Evolutionary conservation across 1,284 basidiomycete genomes (phyloP).

Genomic region (Cryptococcus hybrid): DNA sequence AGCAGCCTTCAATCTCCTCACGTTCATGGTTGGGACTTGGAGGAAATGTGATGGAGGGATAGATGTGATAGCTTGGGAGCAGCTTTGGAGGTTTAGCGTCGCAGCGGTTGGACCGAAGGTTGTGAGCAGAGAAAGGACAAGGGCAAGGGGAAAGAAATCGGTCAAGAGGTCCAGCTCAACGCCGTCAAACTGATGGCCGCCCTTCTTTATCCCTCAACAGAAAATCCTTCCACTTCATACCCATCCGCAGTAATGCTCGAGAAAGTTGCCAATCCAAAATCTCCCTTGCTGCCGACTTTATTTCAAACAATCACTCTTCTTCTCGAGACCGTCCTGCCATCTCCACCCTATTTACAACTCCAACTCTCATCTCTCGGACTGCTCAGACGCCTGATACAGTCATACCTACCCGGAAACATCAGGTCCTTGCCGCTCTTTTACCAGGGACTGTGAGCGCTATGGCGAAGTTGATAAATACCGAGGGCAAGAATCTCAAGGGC

Average conservation of each 20-base stretch:
- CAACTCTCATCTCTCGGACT: constrained; percentile 65
- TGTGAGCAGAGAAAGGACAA: constrained; percentile 60
- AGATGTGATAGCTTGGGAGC: constrained; percentile 64
- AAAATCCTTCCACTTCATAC: constrained; percentile 19
- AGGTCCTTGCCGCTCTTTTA: constrained; percentile 60
- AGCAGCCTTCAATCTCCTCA: constrained; percentile 63
- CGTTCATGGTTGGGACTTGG: constrained; percentile 70
- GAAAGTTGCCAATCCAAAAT: constrained; percentile 47
- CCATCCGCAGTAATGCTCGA: constrained; percentile 56
- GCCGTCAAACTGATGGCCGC: constrained; percentile 33
- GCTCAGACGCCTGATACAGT: constrained; percentile 57
- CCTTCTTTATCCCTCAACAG: constrained; percentile 22
- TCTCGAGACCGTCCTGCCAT: constrained; percentile 54
- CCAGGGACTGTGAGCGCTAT: constrained; percentile 77
- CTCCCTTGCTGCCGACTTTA: constrained; percentile 64
- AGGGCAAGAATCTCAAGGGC: constrained; percentile 44
- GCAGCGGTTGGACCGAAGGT: constrained; percentile 54
- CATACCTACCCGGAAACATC: constrained; percentile 63
- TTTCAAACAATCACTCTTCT: constrained; percentile 78
- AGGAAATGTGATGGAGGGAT: constrained; percentile 62
- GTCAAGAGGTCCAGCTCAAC: constrained; percentile 37
- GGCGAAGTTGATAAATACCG: constrained; percentile 58
- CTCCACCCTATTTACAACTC: constrained; percentile 60
- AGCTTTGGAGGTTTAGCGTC: constrained; percentile 75
- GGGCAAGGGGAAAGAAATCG: constrained; percentile 56